Conservation (phyloP, 2,329 filamentous ascomycete genomes). For the Bertia moriformis region DNA sequence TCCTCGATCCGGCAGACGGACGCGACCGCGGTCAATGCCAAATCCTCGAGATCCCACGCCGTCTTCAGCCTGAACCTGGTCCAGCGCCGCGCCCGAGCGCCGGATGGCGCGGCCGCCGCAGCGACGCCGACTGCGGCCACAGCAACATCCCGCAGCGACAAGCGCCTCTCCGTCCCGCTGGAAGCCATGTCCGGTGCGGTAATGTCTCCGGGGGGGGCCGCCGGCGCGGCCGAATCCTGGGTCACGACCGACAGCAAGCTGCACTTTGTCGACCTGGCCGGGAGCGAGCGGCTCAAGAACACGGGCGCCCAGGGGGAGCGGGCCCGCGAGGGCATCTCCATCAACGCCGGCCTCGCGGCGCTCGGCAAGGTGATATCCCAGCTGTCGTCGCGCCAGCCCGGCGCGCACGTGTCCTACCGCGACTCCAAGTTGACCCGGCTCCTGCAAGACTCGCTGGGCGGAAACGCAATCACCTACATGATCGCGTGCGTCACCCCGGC, state of each 20-base stretch:
- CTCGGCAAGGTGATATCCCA: slow-evolving; percentile 97
- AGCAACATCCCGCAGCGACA: slow-evolving; percentile 44
- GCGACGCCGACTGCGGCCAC: slow-evolving; percentile 20
- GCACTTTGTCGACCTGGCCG: slow-evolving; percentile 94
- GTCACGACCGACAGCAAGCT: slow-evolving; percentile 94
- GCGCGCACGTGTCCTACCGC: slow-evolving; percentile 88
- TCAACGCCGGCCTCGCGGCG: slow-evolving; percentile 88
- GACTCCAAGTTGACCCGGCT: slow-evolving; percentile 94
- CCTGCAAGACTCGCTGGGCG: slow-evolving; percentile 88
- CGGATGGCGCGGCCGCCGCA: slow-evolving; percentile 18
- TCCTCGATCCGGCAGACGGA: slow-evolving; percentile 93
- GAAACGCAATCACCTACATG: slow-evolving; percentile 98
- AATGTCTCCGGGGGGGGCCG: slow-evolving; percentile 7
- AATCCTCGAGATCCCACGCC: slow-evolving; percentile 92
- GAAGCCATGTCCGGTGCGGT: slow-evolving; percentile 53
- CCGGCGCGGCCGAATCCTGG: slow-evolving; percentile 61
- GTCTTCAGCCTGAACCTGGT: slow-evolving; percentile 92
- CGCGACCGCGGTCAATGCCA: slow-evolving; percentile 90
- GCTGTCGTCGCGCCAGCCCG: slow-evolving; percentile 74
- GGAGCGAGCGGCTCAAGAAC: slow-evolving; percentile 92
- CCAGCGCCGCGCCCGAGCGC: slow-evolving; percentile 69
- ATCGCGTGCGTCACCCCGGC: slow-evolving; percentile 95
- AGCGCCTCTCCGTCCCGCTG: slow-evolving; percentile 72
- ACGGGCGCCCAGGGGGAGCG: slow-evolving; percentile 89
- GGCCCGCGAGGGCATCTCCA: slow-evolving; percentile 91